phyloP scores from a whole-genome alignment of 768 basidiomycete genomes.

The Auricularia sp. region DNA sequence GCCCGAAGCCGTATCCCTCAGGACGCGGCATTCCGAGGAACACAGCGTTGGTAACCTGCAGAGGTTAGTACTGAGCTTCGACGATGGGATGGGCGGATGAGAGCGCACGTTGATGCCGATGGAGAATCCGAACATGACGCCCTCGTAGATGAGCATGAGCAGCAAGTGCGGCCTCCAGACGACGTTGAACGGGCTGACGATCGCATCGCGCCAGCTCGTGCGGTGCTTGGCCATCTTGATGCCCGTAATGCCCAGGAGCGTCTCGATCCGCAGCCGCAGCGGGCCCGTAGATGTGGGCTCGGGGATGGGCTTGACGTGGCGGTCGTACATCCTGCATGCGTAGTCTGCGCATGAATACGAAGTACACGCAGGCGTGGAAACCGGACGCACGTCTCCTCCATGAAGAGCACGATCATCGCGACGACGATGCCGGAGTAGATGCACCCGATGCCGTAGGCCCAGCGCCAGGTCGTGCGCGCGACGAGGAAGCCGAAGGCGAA shows the following conservation, averaged over 20 bases:
- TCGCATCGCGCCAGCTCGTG: conserved; percentile 35
- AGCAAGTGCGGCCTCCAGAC: conserved; percentile 56
- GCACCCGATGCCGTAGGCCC: conserved; percentile 58
- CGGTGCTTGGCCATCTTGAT: conserved; percentile 46
- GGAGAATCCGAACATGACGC: conserved; percentile 49
- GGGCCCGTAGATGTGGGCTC: conserved; percentile 26
- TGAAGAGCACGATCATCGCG: conserved; percentile 44
- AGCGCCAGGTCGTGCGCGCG: conserved; percentile 37
- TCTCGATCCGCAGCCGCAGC: conserved; percentile 44
- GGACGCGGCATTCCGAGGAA: conserved; percentile 49
- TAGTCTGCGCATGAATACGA: neutral
- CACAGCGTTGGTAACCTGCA: conserved; percentile 52
- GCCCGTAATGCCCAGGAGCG: conserved; percentile 55
- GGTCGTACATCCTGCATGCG: conserved; percentile 49
- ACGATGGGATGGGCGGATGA: neutral
- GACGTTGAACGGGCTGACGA: conserved; percentile 38
- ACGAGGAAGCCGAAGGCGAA: conserved; percentile 61
- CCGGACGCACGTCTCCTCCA: conserved; percentile 50
- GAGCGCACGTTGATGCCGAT: conserved; percentile 48
- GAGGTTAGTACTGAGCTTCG: neutral
- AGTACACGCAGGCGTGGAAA: neutral
- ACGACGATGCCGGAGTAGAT: conserved; percentile 49
- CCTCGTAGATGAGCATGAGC: conserved; percentile 44
- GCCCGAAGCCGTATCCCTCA: conserved; percentile 42
- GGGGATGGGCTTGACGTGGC: conserved; percentile 42